phyloP scores from a whole-genome alignment of 1,139 yeast genomes.

The Yarrowia galli region DNA sequence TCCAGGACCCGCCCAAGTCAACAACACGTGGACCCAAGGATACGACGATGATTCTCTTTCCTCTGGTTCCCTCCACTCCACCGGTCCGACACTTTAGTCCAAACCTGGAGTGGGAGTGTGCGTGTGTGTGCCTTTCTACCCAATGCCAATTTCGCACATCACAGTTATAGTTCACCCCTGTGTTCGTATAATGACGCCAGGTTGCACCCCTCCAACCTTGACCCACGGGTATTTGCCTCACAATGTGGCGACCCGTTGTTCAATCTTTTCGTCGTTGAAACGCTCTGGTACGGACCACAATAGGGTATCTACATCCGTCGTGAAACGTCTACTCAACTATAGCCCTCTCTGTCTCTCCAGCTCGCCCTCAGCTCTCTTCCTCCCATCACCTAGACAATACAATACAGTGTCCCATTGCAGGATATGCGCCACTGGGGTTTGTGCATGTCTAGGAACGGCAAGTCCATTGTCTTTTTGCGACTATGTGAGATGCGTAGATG shows the following conservation, averaged over 20 bases:
- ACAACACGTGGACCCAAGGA: too few species aligned
- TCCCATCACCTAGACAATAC: not conserved
- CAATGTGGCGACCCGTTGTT: too few species aligned
- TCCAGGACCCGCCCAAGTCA: too few species aligned
- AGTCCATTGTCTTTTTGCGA: constrained; percentile 22
- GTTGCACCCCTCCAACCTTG: constrained; percentile 32
- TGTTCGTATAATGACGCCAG: constrained; percentile 24
- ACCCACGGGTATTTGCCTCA: constrained; percentile 29
- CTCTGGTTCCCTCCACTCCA: constrained; percentile 2
- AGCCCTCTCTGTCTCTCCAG: not conserved
- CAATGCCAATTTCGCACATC: constrained; percentile 17
- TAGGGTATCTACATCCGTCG: too few species aligned
- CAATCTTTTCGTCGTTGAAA: too few species aligned
- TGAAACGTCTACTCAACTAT: too few species aligned
- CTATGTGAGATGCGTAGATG: constrained; percentile 17
- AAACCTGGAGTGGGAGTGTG: not conserved
- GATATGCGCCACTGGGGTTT: not conserved
- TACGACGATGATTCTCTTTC: too few species aligned
- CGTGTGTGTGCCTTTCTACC: not conserved
- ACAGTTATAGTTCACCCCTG: constrained; percentile 36
- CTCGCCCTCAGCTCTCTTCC: not conserved
- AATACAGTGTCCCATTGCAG: constrained; percentile 22
- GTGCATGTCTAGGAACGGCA: constrained; percentile 25
- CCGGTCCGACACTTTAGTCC: constrained; percentile 14
- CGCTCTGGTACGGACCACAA: too few species aligned